Conservation (phyloP, 176 grass and related monocot genomes). For the Triticum monococcum region DNA sequence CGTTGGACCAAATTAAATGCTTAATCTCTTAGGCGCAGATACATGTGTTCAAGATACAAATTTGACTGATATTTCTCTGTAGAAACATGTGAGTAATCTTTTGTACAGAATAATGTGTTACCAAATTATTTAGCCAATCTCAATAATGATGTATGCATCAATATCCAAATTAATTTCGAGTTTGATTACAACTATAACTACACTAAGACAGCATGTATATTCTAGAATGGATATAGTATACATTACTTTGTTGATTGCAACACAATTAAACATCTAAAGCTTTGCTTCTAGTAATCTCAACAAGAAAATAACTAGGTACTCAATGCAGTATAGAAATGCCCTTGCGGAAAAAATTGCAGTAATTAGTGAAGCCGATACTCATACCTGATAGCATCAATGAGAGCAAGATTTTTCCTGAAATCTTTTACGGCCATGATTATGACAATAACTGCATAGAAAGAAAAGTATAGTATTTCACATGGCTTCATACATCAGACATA, state of each 20-base stretch:
- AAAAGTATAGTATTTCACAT: not conserved
- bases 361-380: not conserved
- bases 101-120: not conserved
- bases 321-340: not conserved
- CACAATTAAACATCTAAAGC: not conserved
- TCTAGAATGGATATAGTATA: not conserved
- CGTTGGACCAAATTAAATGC: not conserved
- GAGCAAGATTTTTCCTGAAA: not conserved
- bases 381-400: not conserved
- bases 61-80: not conserved
- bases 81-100: not conserved
- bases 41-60: not conserved
- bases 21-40: not conserved
- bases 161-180: not conserved
- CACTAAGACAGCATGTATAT: not conserved
- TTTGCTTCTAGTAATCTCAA: not conserved
- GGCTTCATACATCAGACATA: not conserved
- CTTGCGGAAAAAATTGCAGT: not conserved
- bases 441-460: not conserved
- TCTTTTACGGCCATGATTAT: not conserved
- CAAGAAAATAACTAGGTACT: not conserved
- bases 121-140: not conserved
- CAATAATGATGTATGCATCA: not conserved
- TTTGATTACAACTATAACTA: not conserved
- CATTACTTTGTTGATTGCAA: not conserved